Percentiles rank a stretch among this genome's conserved stretches.
Conservation (phyloP, 306 rosid genomes). For the Corylus americana region DNA sequence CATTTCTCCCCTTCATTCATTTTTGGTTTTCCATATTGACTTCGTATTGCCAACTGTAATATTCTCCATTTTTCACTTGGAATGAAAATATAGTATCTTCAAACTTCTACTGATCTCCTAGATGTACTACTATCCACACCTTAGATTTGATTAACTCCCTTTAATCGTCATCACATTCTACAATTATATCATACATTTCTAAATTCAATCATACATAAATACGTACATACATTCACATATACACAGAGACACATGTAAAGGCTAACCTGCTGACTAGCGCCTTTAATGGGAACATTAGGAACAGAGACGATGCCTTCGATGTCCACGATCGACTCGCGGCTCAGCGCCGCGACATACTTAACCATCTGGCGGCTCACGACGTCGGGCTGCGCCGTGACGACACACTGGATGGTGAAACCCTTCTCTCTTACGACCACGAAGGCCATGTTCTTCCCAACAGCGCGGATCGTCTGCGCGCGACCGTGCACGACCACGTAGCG, state of each 20-base stretch:
- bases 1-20: neutral
- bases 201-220: neutral
- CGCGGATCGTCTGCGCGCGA: slow-evolving; percentile 74
- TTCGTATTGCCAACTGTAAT: neutral
- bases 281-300: slow-evolving; percentile 63
- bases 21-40: neutral
- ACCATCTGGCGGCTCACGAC: slow-evolving; percentile 84
- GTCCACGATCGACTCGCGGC: slow-evolving; percentile 80
- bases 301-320: slow-evolving; percentile 69
- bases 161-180: neutral
- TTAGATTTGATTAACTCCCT: too few species aligned
- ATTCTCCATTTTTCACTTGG: neutral
- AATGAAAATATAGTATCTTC: neutral
- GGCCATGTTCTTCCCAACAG: slow-evolving; percentile 89
- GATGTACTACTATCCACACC: neutral
- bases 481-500: slow-evolving; percentile 60
- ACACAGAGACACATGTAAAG: neutral
- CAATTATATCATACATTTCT: neutral
- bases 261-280: slow-evolving; percentile 79
- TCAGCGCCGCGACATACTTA: slow-evolving; percentile 63
- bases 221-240: neutral
- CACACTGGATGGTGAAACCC: slow-evolving; percentile 82
- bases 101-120: neutral
- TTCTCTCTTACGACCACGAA: slow-evolving; percentile 69
- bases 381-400: slow-evolving; percentile 66